Evolutionary conservation across 2,329 filamentous ascomycete species (phyloP), one percentile per base, ranked within the genome.

Genomic region (Emmonsiellopsis sp.): DNA sequence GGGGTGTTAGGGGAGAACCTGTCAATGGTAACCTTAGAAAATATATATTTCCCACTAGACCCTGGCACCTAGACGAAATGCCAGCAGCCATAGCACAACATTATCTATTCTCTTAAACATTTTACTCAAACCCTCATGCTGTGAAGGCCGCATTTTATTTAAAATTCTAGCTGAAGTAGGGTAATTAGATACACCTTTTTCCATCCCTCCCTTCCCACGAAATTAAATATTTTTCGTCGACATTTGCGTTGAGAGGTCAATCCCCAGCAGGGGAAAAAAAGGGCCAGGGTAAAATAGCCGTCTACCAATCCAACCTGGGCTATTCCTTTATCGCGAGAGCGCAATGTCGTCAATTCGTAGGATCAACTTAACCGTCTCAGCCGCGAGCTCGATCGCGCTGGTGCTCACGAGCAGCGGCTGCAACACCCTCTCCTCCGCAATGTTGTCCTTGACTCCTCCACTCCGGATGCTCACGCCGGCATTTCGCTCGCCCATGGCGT

Each of bases 391-490:
- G 65, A 98, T 93, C 26, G 93, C 90, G 71, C 92, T 97, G 54
- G 93, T 98, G 79, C 90, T 95, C 58, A 98, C 93, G 57, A 98
- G 77, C 67, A 98, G 77, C 15, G 93, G 93, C 77, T 98, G 93
- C 68, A 98, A 78, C 53, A 98, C 93, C 61, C 95, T 95, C 79
- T 96, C 91, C 70, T 95, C 92, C 55, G 87, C 86, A 67, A 97
- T 97, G 75, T 98, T 94, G 62, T 87, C 84, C 80, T 95, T 96
- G 60, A 98, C 93, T 55, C 93, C 93, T 41, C 93, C 92, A 59
- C 88, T 92, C 80, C 95, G 93, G 79, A 98, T 97, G 76, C 91
- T 96, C 59, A 98, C 91, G 63, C 93, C 94, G 1, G 94, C 93
- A 65, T 94, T 95, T 76, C 86, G 86, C 80, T 97, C 91, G 53